A percentile compares a stretch with the other conserved stretches of the same genome.
phyloP scores from a whole-genome alignment of 345 rosid species.

The Microcos paniculata region DNA sequence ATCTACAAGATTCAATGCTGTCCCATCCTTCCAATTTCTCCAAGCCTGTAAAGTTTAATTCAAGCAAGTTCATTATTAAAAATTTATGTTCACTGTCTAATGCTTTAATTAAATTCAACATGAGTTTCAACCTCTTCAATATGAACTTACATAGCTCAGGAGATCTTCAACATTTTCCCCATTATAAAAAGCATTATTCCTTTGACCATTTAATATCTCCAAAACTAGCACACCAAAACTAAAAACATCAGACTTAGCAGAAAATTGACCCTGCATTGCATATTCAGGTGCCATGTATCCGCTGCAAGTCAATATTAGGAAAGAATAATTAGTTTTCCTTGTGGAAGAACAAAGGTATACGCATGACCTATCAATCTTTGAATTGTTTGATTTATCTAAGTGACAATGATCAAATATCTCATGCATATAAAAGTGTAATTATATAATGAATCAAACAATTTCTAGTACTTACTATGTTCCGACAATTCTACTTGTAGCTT shows the following conservation, averaged over 20 bases:
- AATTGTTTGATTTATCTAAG: not conserved
- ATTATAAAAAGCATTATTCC: constrained; percentile 11
- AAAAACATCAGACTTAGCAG: constrained; percentile 38
- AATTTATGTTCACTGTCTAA: not conserved
- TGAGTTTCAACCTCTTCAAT: not conserved
- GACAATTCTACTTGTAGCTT: constrained; percentile 12
- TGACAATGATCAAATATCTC: too few relatives aligned
- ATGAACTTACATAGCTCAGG: constrained; percentile 30
- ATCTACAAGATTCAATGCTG: constrained; percentile 20
- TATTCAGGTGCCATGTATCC: constrained; percentile 50
- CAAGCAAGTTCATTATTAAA: not conserved
- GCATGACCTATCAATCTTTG: not conserved
- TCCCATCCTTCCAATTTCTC: constrained; percentile 41
- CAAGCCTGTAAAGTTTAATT: constrained; percentile 34
- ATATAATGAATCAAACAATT: not conserved
- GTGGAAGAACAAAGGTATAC: too few relatives aligned
- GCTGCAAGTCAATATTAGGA: constrained; percentile 4
- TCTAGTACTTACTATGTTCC: constrained; percentile 34
- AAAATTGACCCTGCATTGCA: constrained; percentile 43
- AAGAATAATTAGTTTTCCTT: not conserved
- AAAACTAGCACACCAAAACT: constrained; percentile 44
- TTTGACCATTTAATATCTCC: constrained; percentile 44
- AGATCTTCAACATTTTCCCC: constrained; percentile 28
- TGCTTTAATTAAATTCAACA: not conserved
- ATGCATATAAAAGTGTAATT: not conserved